phyloP scores from a whole-genome alignment of 192 early-diverging fungal species.

The Jimgerdemannia lactiflua region DNA sequence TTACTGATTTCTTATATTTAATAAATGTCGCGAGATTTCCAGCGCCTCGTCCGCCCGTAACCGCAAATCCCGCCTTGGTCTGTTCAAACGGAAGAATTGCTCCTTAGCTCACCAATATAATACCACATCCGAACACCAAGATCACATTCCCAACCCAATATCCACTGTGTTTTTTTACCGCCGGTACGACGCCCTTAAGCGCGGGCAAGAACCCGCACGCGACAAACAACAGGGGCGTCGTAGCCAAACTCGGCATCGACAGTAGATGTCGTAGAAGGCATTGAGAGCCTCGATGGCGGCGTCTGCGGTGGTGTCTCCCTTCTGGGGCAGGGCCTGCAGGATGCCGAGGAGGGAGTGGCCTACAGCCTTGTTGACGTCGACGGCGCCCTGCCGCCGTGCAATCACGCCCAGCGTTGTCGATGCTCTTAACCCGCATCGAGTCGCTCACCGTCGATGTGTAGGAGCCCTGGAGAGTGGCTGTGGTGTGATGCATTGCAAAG shows the following conservation, averaged over 20 bases:
- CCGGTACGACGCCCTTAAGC: constrained; percentile 50
- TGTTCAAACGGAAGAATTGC: background rate
- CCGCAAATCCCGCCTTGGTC: constrained; percentile 59
- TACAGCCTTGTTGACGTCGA: constrained; percentile 69
- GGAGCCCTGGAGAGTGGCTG: constrained; percentile 42
- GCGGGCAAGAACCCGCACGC: constrained; percentile 54
- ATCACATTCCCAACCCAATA: background rate
- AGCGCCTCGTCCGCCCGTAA: constrained; percentile 77
- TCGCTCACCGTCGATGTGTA: constrained; percentile 38
- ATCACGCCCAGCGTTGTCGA: constrained; percentile 76
- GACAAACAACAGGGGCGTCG: constrained; percentile 80
- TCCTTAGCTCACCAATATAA: constrained; percentile 1
- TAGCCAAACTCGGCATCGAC: constrained; percentile 80
- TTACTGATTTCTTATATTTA: constrained; percentile 82
- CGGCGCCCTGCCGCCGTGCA: constrained; percentile 64
- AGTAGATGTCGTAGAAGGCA: constrained; percentile 84
- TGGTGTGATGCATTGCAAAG: background rate
- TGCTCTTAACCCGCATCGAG: constrained; percentile 60
- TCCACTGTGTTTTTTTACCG: constrained; percentile 49
- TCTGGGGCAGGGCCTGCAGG: constrained; percentile 29
- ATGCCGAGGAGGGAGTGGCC: constrained; percentile 63
- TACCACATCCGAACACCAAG: background rate
- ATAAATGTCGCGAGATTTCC: constrained; percentile 83
- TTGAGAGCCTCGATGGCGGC: constrained; percentile 76
- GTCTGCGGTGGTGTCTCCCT: constrained; percentile 25